Base-by-base conservation (phyloP, 2,329 filamentous ascomycete species). In the Penicillium hesseltinei region DNA sequence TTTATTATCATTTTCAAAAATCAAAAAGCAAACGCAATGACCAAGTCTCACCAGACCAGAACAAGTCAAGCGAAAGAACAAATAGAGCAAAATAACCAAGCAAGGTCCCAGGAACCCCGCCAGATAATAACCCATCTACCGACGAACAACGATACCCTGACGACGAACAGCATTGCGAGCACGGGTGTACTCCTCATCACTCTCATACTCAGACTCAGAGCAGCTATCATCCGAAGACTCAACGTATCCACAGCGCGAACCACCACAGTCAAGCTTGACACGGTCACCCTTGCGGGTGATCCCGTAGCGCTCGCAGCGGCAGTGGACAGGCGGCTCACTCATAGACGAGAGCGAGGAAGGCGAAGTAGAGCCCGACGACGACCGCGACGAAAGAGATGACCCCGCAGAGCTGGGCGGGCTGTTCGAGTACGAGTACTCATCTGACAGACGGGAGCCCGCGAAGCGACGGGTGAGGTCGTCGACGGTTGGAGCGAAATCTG, bases 221-320 rank as follows among this genome's bases (percentile, higher is more conserved):
- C 54, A 57, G 44, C 48, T 44, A 38, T 56, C 48, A 17, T 58
- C 51, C 6, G 49, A 49, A 9, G 36, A 52, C 55, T 56, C 54
- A 17, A 55, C 48, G 27, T 90, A 94, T 71, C 91, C 90, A 78
- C 93, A 97, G 74, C 91, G 88, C 61, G 87, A 82, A 67, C 93
- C 93, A 68, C 92, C 92, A 73, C 93, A 97, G 84, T 97, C 92
- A 75, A 97, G 87, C 84, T 93, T 94, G 84, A 97, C 89, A 71
- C 92, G 88, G 77, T 95, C 89, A 72, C 92, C 92, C 76, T 88
- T 88, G 79, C 92, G 90, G 64, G 92, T 97, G 81, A 97, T 96
- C 69, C 92, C 93, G 81, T 94, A 97, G 80, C 92, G 90, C 77
- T 97, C 91, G 80, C 93, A 97, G 64, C 88, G 92, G 86, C 94